Evolutionary conservation across 1,284 basidiomycete species (phyloP), one percentile per base, ranked within the genome.

Genomic region (Golubevia sp.): DNA sequence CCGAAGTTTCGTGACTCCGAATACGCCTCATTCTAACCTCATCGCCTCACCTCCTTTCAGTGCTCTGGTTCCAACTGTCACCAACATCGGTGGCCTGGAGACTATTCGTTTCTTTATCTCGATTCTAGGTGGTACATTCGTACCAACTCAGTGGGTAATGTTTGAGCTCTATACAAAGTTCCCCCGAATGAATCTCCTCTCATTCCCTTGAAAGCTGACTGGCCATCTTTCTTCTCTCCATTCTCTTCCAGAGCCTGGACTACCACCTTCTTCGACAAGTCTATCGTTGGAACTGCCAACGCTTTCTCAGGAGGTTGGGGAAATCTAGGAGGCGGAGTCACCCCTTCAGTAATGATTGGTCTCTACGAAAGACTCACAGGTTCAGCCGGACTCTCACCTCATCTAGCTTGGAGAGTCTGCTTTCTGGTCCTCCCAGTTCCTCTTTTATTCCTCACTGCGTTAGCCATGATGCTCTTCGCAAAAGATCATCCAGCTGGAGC

Each of bases 391-490:
- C 73, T 88, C 20, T 78, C 84, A 0, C 63, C 84, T 2, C 86
- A 87, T 66, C 73, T 86, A 0, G 87, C 89, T 8, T 90, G 89
- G 89, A 84, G 89, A 65, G 86, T 86, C 4, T 84, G 88, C 13
- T 90, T 90, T 76, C 86, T 86, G 20, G 85, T 88, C 44, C 86
- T 90, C 1, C 89, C 89, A 0, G 88, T 88, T 0, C 89, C 89
- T 0, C 81, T 88, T 48, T 84, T 90, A 2, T 74, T 90, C 56
- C 58, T 85, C 38, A 84, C 86, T 20, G 88, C 88, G 2, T 64
- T 71, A 1, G 61, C 86, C 8, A 85, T 85, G 49, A 63, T 90
- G 38, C 67, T 88, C 18, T 86, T 87, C 64, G 89, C 88, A 1
- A 87, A 87, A 58, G 89, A 90, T 70, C 88, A 89, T 56, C 89